Evolutionary conservation across 169 alveolate genomes (phyloP).

Genomic region (Plasmodium billcollinsi): DNA sequence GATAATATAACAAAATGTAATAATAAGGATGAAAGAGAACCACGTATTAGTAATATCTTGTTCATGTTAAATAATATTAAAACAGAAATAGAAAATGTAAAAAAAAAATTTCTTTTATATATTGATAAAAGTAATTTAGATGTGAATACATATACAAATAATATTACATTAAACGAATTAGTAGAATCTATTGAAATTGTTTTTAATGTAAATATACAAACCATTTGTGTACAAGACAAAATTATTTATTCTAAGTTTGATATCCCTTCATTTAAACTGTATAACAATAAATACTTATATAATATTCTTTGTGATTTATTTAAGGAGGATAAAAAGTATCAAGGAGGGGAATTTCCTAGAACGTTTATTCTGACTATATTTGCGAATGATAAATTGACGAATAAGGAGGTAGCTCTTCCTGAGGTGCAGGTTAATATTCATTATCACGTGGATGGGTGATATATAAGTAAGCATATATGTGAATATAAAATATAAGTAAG

Average conservation of each 20-base stretch:
- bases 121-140: not conserved
- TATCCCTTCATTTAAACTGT: not conserved
- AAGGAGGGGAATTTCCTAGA: not conserved
- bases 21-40: not conserved
- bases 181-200: slow-evolving; percentile 27
- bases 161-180: slow-evolving; percentile 48
- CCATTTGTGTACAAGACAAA: slow-evolving; percentile 54
- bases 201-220: slow-evolving; percentile 49
- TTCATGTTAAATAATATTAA: not conserved
- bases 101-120: not conserved
- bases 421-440: slow-evolving; percentile 51
- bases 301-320: slow-evolving; percentile 20
- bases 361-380: slow-evolving; percentile 27
- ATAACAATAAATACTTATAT: slow-evolving; percentile 1
- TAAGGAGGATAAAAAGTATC: not conserved
- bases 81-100: not conserved
- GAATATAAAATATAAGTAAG: not conserved
- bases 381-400: slow-evolving; percentile 30
- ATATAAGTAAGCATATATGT: not conserved
- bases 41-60: no score
- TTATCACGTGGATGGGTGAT: not conserved
- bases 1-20: not conserved
- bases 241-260: slow-evolving; percentile 40
- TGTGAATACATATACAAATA: slow-evolving; percentile 7
- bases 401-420: slow-evolving; percentile 27